These are phyloP conservation scores for Parachaetomium inaequale DNA, from an alignment of 495 filamentous ascomycete species.

Conservation along the genomic window DNA sequence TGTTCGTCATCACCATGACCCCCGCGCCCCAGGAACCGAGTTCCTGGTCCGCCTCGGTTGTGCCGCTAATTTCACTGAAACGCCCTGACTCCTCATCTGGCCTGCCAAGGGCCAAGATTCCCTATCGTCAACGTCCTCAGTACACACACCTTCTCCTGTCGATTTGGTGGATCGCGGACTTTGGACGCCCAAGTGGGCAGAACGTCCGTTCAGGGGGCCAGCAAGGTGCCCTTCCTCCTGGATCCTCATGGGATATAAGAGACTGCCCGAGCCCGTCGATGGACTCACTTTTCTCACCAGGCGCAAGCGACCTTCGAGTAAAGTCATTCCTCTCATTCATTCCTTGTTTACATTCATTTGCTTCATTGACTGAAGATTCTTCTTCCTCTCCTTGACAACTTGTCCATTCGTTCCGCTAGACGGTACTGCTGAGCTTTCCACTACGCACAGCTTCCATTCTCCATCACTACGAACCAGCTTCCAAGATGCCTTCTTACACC, in stretches of 20 bases:
- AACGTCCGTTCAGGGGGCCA: not conserved
- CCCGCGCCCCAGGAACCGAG: not conserved
- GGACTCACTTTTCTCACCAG: conserved; percentile 15
- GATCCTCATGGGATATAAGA: conserved; percentile 14
- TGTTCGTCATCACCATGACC: not conserved
- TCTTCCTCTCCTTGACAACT: conserved; percentile 18
- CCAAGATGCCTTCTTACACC: conserved; percentile 31
- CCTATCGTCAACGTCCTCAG: not conserved
- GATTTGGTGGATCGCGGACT: not conserved
- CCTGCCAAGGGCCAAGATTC: not conserved
- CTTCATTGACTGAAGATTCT: conserved; percentile 36
- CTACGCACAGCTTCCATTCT: not conserved
- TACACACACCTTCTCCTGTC: not conserved
- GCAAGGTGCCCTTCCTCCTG: not conserved
- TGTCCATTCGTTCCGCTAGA: conserved; percentile 26
- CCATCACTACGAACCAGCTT: conserved; percentile 4
- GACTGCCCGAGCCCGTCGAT: not conserved
- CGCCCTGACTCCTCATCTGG: not conserved
- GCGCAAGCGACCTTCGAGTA: conserved; percentile 24
- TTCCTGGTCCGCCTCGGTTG: conserved; percentile 8
- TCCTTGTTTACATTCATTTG: conserved; percentile 19
- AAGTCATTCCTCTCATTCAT: conserved; percentile 22
- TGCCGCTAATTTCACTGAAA: conserved; percentile 27
- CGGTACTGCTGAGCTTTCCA: conserved; percentile 16
- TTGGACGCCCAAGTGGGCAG: not conserved